Percentiles rank a stretch among this genome's conserved stretches.
phyloP scores from a whole-genome alignment of 2,329 filamentous ascomycete species.

The Neofusicoccum kwambonambiense region DNA sequence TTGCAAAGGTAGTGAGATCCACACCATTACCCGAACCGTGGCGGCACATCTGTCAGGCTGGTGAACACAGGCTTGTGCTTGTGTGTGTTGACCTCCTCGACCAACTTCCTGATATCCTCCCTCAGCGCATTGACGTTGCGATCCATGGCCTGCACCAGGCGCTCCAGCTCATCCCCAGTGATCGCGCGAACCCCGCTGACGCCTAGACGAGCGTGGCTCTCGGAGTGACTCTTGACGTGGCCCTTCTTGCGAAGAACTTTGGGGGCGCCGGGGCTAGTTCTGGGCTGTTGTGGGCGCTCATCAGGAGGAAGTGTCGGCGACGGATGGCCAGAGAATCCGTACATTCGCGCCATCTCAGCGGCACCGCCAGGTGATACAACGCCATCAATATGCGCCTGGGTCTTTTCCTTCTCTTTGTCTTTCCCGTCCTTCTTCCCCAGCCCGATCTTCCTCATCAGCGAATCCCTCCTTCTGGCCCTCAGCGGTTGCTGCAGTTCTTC shows the following conservation, averaged over 20 bases:
- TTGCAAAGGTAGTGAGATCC: too few relatives aligned
- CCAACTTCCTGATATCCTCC: conserved; percentile 6
- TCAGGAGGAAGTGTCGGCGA: background rate
- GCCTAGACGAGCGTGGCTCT: background rate
- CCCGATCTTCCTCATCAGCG: conserved; percentile 2
- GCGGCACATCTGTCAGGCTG: background rate
- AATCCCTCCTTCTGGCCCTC: background rate
- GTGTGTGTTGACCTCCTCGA: conserved; percentile 8
- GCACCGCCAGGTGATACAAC: too few relatives aligned
- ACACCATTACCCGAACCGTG: background rate
- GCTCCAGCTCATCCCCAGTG: background rate
- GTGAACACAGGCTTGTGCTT: background rate
- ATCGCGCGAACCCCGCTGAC: background rate
- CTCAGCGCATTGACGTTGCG: background rate
- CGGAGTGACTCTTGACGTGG: background rate
- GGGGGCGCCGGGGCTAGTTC: too few relatives aligned
- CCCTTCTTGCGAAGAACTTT: background rate
- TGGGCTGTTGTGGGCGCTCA: background rate
- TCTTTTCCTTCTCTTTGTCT: background rate
- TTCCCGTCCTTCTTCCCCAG: background rate
- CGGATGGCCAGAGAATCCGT: background rate
- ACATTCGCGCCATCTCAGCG: background rate
- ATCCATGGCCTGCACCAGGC: background rate
- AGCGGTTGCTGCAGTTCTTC: background rate
- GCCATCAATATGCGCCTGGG: too few relatives aligned